A percentile compares a stretch with the other conserved stretches of the same genome.
These are phyloP conservation scores for Cladosporium oxysporum DNA, from an alignment of 2,329 filamentous ascomycete genomes.

Conservation along the genomic window DNA sequence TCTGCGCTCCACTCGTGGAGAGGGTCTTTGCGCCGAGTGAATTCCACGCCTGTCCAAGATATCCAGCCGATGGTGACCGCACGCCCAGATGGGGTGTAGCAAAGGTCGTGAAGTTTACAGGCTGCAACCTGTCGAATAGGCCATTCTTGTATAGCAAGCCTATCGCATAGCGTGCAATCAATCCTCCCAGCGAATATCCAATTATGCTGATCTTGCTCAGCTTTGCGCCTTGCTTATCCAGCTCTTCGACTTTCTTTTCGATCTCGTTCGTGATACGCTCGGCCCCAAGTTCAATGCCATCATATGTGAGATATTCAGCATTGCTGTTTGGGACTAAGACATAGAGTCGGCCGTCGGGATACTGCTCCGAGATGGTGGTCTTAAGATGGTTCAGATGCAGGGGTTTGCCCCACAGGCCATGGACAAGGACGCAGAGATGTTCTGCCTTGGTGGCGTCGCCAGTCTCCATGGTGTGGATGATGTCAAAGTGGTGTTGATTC, in stretches of 20 bases:
- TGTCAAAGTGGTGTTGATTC: background rate
- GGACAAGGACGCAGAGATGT: slow-evolving; percentile 76
- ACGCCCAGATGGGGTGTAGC: slow-evolving; percentile 71
- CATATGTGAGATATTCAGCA: slow-evolving; percentile 67
- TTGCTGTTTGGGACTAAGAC: slow-evolving; percentile 73
- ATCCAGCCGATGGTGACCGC: slow-evolving; percentile 46
- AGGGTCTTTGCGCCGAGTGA: slow-evolving; percentile 75
- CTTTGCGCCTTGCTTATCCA: slow-evolving; percentile 63
- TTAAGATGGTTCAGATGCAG: slow-evolving; percentile 70
- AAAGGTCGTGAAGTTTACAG: slow-evolving; percentile 92
- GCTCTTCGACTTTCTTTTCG: slow-evolving; percentile 57
- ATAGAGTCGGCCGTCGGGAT: slow-evolving; percentile 65
- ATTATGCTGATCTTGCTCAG: slow-evolving; percentile 83
- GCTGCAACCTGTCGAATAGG: slow-evolving; percentile 74
- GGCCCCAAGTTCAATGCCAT: slow-evolving; percentile 68
- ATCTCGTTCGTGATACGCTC: slow-evolving; percentile 66
- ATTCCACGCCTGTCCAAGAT: slow-evolving; percentile 61
- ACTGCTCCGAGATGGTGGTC: slow-evolving; percentile 62
- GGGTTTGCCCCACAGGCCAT: slow-evolving; percentile 80
- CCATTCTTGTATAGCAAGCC: slow-evolving; percentile 81
- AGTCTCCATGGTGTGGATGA: slow-evolving; percentile 11
- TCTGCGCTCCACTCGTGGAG: slow-evolving; percentile 79
- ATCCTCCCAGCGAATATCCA: slow-evolving; percentile 86
- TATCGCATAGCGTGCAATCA: slow-evolving; percentile 83
- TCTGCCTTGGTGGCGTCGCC: slow-evolving; percentile 34